Conservation (phyloP, 2,329 filamentous ascomycete species). For the Fusarium redolens region DNA sequence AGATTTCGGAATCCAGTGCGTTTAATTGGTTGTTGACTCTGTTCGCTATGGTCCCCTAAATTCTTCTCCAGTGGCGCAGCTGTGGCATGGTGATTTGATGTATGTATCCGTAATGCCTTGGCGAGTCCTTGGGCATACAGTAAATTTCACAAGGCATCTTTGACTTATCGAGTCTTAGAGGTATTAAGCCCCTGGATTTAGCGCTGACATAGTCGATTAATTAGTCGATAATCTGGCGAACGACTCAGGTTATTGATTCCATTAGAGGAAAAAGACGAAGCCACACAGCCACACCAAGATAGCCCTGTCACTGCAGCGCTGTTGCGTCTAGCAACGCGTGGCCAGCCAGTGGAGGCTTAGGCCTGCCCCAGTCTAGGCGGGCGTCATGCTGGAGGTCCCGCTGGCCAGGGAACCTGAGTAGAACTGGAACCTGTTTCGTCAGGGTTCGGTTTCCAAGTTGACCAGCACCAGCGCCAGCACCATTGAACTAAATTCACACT, state of each 20-base stretch:
- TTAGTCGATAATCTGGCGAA: not conserved
- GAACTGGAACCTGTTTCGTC: slow-evolving; percentile 40
- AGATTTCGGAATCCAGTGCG: not conserved
- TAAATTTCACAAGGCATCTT: not conserved
- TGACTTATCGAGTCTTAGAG: not conserved
- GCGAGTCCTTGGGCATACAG: not conserved
- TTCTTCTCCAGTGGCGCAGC: slow-evolving; percentile 34
- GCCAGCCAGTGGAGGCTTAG: slow-evolving; percentile 22
- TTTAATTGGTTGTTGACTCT: slow-evolving; percentile 21
- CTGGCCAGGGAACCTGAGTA: slow-evolving; percentile 20
- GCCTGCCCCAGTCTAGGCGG: slow-evolving; percentile 10
- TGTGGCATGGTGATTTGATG: slow-evolving; percentile 1
- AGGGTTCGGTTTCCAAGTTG: slow-evolving; percentile 26
- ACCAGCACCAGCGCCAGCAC: slow-evolving; percentile 3
- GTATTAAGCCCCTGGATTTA: slow-evolving; percentile 16
- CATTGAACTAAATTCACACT: slow-evolving; percentile 28
- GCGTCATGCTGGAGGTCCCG: slow-evolving; percentile 27
- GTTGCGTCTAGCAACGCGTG: slow-evolving; percentile 40
- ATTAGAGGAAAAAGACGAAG: not conserved
- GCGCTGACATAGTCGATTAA: not conserved
- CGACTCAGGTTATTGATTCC: not conserved
- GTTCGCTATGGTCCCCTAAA: slow-evolving; percentile 11
- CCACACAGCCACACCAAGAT: slow-evolving; percentile 29
- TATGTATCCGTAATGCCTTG: not conserved
- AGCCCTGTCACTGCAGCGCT: slow-evolving; percentile 10